A percentile compares a stretch with the other conserved stretches of the same genome.
Conservation (phyloP, 805 yeast species). For the Wickerhamiella nectarea region DNA sequence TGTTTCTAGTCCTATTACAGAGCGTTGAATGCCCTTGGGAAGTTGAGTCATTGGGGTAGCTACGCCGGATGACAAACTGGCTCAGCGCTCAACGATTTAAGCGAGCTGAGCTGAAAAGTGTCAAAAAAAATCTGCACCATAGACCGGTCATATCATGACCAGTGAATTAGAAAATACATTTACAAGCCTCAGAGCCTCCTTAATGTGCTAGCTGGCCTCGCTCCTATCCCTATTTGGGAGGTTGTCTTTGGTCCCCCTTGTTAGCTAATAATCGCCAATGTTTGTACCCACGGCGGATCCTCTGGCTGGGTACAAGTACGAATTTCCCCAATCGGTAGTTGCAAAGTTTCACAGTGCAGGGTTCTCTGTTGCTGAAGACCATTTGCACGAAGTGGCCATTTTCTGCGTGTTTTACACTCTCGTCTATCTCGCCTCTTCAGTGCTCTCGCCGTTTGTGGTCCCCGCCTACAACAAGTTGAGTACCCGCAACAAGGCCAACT, state of each 20-base stretch:
- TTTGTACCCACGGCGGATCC: slow-evolving; percentile 16
- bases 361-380: slow-evolving; percentile 23
- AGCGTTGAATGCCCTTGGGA: background rate
- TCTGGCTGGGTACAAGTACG: slow-evolving; percentile 13
- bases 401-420: slow-evolving; percentile 48
- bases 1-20: too few species aligned
- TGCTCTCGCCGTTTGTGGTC: slow-evolving; percentile 35
- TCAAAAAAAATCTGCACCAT: too few species aligned
- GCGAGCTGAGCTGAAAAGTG: too few species aligned
- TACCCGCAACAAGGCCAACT: slow-evolving; percentile 45
- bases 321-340: slow-evolving; percentile 9
- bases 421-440: slow-evolving; percentile 41
- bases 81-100: background rate
- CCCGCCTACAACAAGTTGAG: slow-evolving; percentile 36
- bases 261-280: too few species aligned
- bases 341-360: slow-evolving; percentile 16
- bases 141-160: too few species aligned
- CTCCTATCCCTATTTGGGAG: too few species aligned
- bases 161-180: too few species aligned
- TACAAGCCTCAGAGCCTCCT: too few species aligned
- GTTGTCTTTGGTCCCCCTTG: too few species aligned
- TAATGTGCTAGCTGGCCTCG: background rate
- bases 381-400: slow-evolving; percentile 51
- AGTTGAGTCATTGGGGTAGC: background rate
- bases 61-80: background rate